Evolutionary conservation across 257 asterid species (phyloP).

Genomic region (Galeopsis tetrahit): DNA sequence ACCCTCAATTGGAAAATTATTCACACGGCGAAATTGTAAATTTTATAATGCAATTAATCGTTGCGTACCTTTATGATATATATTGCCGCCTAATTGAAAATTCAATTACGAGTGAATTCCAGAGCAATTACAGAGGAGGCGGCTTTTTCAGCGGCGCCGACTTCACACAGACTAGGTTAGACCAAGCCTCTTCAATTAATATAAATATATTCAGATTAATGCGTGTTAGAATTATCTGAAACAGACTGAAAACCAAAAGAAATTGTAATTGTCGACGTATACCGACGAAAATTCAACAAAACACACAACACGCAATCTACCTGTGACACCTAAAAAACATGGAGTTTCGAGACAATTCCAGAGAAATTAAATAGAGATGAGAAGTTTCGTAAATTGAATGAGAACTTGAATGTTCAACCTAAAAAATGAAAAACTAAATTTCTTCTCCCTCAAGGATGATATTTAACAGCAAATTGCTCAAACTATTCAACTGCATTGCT

Average conservation of each 20-base stretch:
- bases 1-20: slow-evolving; percentile 10
- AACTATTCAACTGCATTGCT: slow-evolving; percentile 27
- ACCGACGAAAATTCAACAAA: not conserved
- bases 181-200: not conserved
- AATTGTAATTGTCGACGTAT: not conserved
- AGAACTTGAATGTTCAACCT: slow-evolving; percentile 33
- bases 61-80: not conserved
- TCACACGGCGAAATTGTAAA: slow-evolving; percentile 6
- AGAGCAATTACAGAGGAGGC: slow-evolving; percentile 25
- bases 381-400: slow-evolving; percentile 35
- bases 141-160: slow-evolving; percentile 36
- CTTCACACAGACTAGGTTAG: slow-evolving; percentile 29
- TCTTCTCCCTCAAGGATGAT: not conserved
- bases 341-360: slow-evolving; percentile 17
- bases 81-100: slow-evolving; percentile 32
- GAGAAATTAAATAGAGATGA: not conserved
- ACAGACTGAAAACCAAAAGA: slow-evolving; percentile 26
- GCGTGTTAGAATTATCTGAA: not conserved
- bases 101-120: slow-evolving; percentile 31
- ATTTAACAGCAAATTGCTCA: slow-evolving; percentile 21
- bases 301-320: slow-evolving; percentile 37
- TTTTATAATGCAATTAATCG: not conserved
- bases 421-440: not conserved
- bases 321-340: not conserved
- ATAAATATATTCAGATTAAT: slow-evolving; percentile 15